Conservation (phyloP, 352 stramenopile species). For the Globisporangium orthogonon region DNA sequence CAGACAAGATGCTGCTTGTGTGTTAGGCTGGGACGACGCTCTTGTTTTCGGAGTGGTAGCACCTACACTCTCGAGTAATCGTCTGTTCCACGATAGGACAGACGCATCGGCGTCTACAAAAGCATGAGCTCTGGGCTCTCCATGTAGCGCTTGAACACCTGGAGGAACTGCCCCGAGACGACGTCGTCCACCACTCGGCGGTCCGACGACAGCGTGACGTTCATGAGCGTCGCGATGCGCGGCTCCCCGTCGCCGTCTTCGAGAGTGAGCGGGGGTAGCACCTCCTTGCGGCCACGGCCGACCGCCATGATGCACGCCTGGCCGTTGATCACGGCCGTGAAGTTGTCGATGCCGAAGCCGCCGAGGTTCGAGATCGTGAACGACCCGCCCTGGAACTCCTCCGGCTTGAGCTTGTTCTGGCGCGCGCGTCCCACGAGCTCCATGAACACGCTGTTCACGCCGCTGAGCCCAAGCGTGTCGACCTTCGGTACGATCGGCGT, state of each 20-base stretch:
- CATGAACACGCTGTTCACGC: slow-evolving; percentile 95
- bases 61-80: too few relatives aligned
- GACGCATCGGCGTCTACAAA: slow-evolving; percentile 25
- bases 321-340: slow-evolving; percentile 98
- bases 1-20: too few relatives aligned
- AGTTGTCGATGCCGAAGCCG: slow-evolving; percentile 97
- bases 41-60: too few relatives aligned
- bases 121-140: slow-evolving; percentile 90
- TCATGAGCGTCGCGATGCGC: slow-evolving; percentile 90
- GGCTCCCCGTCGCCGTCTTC: slow-evolving; percentile 65
- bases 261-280: slow-evolving; percentile 58
- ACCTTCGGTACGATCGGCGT: slow-evolving; percentile 96
- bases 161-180: slow-evolving; percentile 93
- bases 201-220: slow-evolving; percentile 95
- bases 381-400: slow-evolving; percentile 98
- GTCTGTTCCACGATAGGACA: too few relatives aligned
- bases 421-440: slow-evolving; percentile 95
- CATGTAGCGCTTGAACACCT: slow-evolving; percentile 96
- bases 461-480: slow-evolving; percentile 90
- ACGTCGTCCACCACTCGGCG: slow-evolving; percentile 97
- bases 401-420: slow-evolving; percentile 95
- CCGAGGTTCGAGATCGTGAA: slow-evolving; percentile 99
- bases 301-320: slow-evolving; percentile 98
- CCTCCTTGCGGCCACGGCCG: slow-evolving; percentile 87
- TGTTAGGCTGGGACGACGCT: too few relatives aligned